phyloP scores from a whole-genome alignment of 108 stramenopile genomes.

The Ochromonas danica region DNA sequence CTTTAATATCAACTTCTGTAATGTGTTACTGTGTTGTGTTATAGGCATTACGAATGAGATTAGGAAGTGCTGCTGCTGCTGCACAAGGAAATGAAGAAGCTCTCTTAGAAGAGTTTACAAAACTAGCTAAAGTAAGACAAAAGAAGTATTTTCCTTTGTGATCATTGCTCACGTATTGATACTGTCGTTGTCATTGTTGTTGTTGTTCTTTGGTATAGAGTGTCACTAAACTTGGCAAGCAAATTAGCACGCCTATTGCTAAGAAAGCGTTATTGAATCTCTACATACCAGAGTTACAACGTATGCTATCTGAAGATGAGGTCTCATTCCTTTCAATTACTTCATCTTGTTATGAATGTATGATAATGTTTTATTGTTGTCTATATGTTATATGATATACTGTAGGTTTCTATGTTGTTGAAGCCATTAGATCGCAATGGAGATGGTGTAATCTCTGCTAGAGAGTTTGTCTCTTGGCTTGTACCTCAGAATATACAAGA shows the following conservation, averaged over 20 bases:
- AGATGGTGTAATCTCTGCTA: neutral
- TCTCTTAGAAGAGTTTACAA: neutral
- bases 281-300: neutral
- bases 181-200: neutral
- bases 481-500: neutral
- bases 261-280: neutral
- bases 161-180: neutral
- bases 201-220: neutral
- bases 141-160: too few relatives aligned
- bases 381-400: too few relatives aligned
- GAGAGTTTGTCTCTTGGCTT: neutral
- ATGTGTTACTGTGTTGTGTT: neutral
- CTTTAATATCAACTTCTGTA: too few relatives aligned
- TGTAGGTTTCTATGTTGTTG: too few relatives aligned
- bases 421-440: neutral
- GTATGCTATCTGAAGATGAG: neutral
- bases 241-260: neutral
- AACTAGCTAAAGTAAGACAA: neutral
- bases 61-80: neutral
- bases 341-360: too few relatives aligned
- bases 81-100: neutral
- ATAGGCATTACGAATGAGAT: neutral
- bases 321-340: neutral
- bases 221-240: neutral
- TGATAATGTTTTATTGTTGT: too few relatives aligned